These are phyloP conservation scores for Plectosphaerella sp. DNA, from an alignment of 2,329 filamentous ascomycete genomes.

Conservation along the genomic window DNA sequence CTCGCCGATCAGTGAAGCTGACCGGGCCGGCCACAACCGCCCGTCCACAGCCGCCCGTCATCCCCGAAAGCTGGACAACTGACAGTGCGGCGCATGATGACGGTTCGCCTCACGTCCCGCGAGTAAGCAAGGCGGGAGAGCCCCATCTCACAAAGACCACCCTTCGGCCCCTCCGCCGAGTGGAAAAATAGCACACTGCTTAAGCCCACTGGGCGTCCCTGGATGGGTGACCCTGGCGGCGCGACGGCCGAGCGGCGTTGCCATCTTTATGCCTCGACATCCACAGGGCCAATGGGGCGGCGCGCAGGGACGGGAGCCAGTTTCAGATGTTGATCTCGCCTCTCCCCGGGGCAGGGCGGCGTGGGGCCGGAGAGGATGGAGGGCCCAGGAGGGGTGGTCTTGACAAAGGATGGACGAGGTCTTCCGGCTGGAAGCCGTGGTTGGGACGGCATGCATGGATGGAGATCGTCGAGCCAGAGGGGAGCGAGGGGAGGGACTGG, in stretches of 20 bases:
- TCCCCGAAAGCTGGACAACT: too few relatives aligned
- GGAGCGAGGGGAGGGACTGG: constrained; percentile 2
- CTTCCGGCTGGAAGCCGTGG: neutral
- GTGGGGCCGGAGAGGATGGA: constrained; percentile 7
- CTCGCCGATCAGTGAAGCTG: too few relatives aligned
- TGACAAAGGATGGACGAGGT: constrained; percentile 4
- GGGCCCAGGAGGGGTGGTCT: constrained; percentile 1
- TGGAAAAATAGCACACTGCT: too few relatives aligned
- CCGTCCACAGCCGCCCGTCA: too few relatives aligned
- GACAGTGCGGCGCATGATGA: too few relatives aligned
- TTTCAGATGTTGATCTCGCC: constrained; percentile 14
- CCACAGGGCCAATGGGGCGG: neutral
- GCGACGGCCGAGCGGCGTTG: neutral
- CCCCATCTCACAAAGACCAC: too few relatives aligned
- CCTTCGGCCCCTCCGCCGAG: too few relatives aligned
- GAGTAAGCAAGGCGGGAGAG: too few relatives aligned
- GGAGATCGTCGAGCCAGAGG: constrained; percentile 1
- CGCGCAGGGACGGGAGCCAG: constrained; percentile 4
- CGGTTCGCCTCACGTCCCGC: too few relatives aligned
- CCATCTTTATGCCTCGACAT: constrained; percentile 1
- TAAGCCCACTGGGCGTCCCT: too few relatives aligned
- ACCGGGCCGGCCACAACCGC: too few relatives aligned
- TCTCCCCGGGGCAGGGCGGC: constrained; percentile 8
- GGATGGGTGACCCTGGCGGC: neutral
- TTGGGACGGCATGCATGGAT: neutral